Base-by-base conservation (phyloP, 306 rosid genomes). In the Vigna radiata region DNA sequence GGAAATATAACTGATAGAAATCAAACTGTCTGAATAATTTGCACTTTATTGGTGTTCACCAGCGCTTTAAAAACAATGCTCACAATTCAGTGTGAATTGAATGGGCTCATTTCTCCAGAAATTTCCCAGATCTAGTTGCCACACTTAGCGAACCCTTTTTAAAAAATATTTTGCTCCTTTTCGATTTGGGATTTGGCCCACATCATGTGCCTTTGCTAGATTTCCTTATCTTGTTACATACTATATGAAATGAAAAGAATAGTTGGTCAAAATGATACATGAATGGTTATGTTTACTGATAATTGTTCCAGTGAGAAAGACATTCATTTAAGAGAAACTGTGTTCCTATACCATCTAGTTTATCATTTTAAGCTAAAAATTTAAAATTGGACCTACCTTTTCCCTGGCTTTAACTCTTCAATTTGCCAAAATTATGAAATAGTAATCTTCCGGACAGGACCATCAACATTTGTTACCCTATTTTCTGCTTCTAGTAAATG, bases 141-240 rank as follows among this genome's bases (percentile, higher is more conserved):
- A 59, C 77, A 21, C 68, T 15, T 47, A 72, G 19, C 15, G 60
- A 79, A 82, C 82, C 52, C 41, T 29, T 44, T 13, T 61, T 16
- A 7, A 72, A 73, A 27, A 72, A 67, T 67, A 56, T 44, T 68
- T 36, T 53, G 71, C 48, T 74, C 72, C 79, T 46, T 69, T 36
- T 59, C 27, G 17, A 36, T 25, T 74, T 36, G 50, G 50, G 46
- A 80, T 56, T 78, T 78, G 88, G 77, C 84, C 88, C 88, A 85
- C 88, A 78, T 82, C 88, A 85, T 82, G 84, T 85, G 88, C 74
- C 73, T 13, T 61, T 74, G 75, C 70, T 82, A 54, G 85, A 76
- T 76, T 82, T 76, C 85, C 82, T 55, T 39, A 67, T 67, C 77
- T 16, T 47, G 76, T 59, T 73, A 75, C 41, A 62, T 69, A 36